These are phyloP conservation scores for Aspergillus indologenus DNA, from an alignment of 495 filamentous ascomycete species.

Conservation along the genomic window DNA sequence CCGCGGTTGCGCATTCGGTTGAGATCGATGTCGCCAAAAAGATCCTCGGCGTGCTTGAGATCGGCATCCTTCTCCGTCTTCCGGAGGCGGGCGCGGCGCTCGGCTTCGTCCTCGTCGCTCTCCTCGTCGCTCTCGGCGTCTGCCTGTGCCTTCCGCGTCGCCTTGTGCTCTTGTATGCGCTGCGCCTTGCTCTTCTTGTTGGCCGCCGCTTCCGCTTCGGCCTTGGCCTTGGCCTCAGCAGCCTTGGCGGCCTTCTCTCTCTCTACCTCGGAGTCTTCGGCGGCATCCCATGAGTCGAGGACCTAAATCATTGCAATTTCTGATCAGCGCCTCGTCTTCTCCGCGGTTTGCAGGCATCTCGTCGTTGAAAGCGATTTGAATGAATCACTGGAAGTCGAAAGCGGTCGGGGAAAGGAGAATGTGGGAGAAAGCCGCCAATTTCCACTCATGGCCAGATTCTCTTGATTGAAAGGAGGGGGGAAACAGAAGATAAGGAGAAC, in stretches of 20 bases:
- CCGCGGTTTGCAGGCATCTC: no score
- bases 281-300: constrained; percentile 95
- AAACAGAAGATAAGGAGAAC: constrained; percentile 15
- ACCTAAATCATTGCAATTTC: constrained; percentile 51
- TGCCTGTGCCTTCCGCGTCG: constrained; percentile 40
- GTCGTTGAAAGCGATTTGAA: no score
- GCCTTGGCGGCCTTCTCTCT: constrained; percentile 89
- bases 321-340: neutral
- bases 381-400: no score
- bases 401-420: no score
- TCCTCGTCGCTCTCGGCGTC: constrained; percentile 54
- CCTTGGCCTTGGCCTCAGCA: constrained; percentile 82
- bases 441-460: neutral
- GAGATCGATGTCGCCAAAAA: constrained; percentile 79
- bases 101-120: constrained; percentile 67
- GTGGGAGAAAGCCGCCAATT: no score
- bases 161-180: constrained; percentile 75
- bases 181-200: constrained; percentile 88
- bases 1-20: constrained; percentile 55
- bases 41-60: constrained; percentile 84
- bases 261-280: constrained; percentile 95
- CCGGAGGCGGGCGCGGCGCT: constrained; percentile 68
- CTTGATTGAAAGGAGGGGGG: no score
- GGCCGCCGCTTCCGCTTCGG: constrained; percentile 84
- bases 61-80: constrained; percentile 83